These are phyloP conservation scores for Ogataea sp. DNA, from an alignment of 805 yeast genomes.

Conservation along the genomic window DNA sequence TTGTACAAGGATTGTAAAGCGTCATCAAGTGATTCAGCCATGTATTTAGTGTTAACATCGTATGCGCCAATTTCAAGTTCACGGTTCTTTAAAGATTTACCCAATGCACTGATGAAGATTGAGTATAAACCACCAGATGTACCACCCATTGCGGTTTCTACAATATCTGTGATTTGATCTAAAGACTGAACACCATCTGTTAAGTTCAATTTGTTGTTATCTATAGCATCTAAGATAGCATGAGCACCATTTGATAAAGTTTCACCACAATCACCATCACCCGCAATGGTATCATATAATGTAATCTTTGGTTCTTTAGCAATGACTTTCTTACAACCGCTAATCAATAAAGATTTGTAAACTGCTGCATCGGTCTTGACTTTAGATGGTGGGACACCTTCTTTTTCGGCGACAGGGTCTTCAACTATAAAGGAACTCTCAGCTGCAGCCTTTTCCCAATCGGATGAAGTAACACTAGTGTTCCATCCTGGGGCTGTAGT, in stretches of 20 bases:
- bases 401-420: slow-evolving; percentile 22
- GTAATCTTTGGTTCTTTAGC: slow-evolving; percentile 80
- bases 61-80: slow-evolving; percentile 23
- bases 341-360: slow-evolving; percentile 28
- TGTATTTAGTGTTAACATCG: slow-evolving; percentile 22
- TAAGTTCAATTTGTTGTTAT: slow-evolving; percentile 27
- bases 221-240: slow-evolving; percentile 52
- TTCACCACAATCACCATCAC: slow-evolving; percentile 97
- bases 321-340: slow-evolving; percentile 45
- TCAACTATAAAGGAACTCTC: slow-evolving; percentile 17
- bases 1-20: slow-evolving; percentile 72
- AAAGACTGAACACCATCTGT: slow-evolving; percentile 50
- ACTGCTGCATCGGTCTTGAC: slow-evolving; percentile 22
- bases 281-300: slow-evolving; percentile 77
- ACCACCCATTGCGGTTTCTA: slow-evolving; percentile 92
- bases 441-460: slow-evolving; percentile 14
- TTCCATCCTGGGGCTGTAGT: slow-evolving; percentile 85
- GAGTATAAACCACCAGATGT: slow-evolving; percentile 93
- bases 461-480: slow-evolving; percentile 25
- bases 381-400: slow-evolving; percentile 18
- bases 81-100: slow-evolving; percentile 39
- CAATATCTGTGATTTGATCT: slow-evolving; percentile 69
- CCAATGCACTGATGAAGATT: slow-evolving; percentile 73
- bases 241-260: slow-evolving; percentile 79
- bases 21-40: slow-evolving; percentile 41